These are phyloP conservation scores for Zea luxurians DNA, from an alignment of 176 grass and related monocot species.

Conservation along the genomic window DNA sequence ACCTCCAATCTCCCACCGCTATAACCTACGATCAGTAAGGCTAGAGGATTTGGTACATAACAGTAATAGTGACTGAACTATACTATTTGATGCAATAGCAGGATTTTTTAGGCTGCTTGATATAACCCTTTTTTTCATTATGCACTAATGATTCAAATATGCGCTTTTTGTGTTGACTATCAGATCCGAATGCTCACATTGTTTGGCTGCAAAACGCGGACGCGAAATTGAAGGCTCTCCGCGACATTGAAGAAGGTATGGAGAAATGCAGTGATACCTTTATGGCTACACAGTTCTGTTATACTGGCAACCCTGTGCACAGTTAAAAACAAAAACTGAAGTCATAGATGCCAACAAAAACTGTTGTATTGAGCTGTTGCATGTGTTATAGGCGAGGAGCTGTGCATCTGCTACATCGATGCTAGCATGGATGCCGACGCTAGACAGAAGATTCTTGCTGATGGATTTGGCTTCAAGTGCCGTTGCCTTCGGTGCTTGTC, in stretches of 20 bases:
- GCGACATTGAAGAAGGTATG: slow-evolving; percentile 70
- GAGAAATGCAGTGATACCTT: neutral
- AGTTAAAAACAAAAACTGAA: neutral
- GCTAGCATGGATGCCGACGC: slow-evolving; percentile 71
- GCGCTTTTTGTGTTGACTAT: slow-evolving; percentile 34
- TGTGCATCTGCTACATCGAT: slow-evolving; percentile 91
- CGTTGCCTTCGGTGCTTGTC: slow-evolving; percentile 62
- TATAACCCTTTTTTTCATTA: neutral
- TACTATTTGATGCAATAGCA: neutral
- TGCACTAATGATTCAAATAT: slow-evolving; percentile 48
- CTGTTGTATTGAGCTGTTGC: neutral
- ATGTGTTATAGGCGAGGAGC: slow-evolving; percentile 68
- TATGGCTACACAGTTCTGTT: neutral
- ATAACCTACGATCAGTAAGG: too few species aligned
- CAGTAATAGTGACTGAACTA: neutral
- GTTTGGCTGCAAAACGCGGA: slow-evolving; percentile 70
- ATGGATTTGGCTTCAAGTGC: slow-evolving; percentile 82
- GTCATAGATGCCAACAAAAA: neutral
- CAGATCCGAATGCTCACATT: slow-evolving; percentile 92
- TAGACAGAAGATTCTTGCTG: slow-evolving; percentile 74
- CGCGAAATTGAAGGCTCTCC: slow-evolving; percentile 69
- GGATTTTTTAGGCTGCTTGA: neutral
- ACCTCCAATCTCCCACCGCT: too few species aligned
- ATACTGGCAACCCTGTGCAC: neutral
- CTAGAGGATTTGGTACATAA: too few species aligned